These are phyloP conservation scores for Colletotrichum musicola DNA, from an alignment of 2,329 filamentous ascomycete species.

Conservation along the genomic window DNA sequence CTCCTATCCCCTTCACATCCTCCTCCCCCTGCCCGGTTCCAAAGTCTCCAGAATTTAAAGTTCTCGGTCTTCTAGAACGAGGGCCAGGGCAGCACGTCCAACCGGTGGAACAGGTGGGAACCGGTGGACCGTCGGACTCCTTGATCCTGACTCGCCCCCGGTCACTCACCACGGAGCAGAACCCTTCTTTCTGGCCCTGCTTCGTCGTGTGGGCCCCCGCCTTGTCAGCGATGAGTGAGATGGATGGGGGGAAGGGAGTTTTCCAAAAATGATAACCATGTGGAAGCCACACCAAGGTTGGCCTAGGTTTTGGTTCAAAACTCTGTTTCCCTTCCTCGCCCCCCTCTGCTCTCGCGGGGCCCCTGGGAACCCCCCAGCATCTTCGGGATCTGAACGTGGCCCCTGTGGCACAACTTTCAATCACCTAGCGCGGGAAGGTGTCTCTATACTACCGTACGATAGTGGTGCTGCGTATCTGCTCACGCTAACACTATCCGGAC, in stretches of 20 bases:
- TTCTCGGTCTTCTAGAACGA: constrained; percentile 36
- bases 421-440: not conserved
- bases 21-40: not conserved
- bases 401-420: constrained; percentile 12
- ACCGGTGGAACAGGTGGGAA: constrained; percentile 36
- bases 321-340: constrained; percentile 31
- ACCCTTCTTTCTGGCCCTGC: constrained; percentile 30
- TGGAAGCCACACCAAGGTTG: constrained; percentile 33
- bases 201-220: constrained; percentile 1
- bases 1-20: not conserved
- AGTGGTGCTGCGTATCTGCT: not conserved
- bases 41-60: constrained; percentile 32
- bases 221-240: constrained; percentile 34
- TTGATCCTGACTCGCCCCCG: constrained; percentile 29
- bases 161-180: constrained; percentile 32
- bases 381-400: constrained; percentile 36
- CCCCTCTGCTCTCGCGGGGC: not conserved
- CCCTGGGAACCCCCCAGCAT: constrained; percentile 15
- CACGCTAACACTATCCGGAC: not conserved
- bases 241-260: not conserved
- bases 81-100: constrained; percentile 16
- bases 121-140: constrained; percentile 19
- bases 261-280: constrained; percentile 40
- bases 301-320: constrained; percentile 35
- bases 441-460: not conserved